Conservation (phyloP, 2,329 filamentous ascomycete genomes). For the Aspergillus brunneoviolaceus region DNA sequence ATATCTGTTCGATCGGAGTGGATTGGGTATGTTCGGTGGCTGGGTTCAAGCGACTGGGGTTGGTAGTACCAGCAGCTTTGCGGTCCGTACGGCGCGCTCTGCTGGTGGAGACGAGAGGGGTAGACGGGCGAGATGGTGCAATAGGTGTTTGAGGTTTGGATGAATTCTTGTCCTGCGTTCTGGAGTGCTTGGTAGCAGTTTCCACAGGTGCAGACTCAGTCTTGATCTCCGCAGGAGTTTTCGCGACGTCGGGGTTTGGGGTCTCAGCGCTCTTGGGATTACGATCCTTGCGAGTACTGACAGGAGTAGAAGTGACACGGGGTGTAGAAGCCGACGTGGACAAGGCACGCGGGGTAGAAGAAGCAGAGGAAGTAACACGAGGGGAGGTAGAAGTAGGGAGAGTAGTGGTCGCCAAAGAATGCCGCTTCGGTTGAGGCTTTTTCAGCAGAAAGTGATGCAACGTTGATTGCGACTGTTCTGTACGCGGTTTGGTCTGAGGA, state of each 20-base stretch:
- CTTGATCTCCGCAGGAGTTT: conserved; percentile 5
- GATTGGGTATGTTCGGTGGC: not conserved
- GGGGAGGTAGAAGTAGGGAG: conserved; percentile 13
- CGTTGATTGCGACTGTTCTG: conserved; percentile 12
- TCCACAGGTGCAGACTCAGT: not conserved
- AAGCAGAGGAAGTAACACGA: not conserved
- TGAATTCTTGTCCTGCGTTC: conserved; percentile 1
- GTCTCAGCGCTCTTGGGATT: conserved; percentile 11
- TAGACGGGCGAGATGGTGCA: conserved; percentile 5
- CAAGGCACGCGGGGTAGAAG: not conserved
- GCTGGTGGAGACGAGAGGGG: conserved; percentile 5
- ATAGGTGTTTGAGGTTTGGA: conserved; percentile 11
- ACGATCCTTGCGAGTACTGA: conserved; percentile 10
- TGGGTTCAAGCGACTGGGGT: not conserved
- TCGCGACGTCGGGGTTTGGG: conserved; percentile 6
- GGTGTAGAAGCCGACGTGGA: not conserved
- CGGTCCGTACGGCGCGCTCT: conserved; percentile 17
- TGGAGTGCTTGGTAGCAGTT: conserved; percentile 1
- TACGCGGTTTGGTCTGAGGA: conserved; percentile 9
- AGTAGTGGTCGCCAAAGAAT: conserved; percentile 12
- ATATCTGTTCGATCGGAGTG: not conserved
- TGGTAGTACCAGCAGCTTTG: conserved; percentile 7
- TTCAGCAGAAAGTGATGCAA: conserved; percentile 12
- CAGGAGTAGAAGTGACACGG: not conserved
- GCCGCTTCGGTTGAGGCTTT: conserved; percentile 11